Conservation (phyloP, 192 early-diverging fungal genomes). For the Rhizoclosmatium globosum region DNA sequence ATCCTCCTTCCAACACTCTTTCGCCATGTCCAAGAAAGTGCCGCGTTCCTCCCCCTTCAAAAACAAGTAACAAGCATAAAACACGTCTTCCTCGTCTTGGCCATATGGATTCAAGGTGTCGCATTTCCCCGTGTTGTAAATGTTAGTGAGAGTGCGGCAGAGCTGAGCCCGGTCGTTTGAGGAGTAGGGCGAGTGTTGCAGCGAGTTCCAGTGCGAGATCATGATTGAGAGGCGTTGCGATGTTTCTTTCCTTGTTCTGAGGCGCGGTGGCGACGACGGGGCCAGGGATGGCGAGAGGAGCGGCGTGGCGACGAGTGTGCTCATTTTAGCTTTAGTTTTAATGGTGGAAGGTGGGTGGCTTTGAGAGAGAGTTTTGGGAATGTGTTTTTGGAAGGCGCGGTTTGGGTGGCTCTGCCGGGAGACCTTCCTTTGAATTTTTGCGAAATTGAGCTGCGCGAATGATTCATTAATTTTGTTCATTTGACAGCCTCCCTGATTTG, state of each 20-base stretch:
- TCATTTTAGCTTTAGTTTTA: too few species aligned
- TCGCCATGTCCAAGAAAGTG: neutral
- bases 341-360: neutral
- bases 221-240: neutral
- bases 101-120: neutral
- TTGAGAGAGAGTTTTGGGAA: neutral
- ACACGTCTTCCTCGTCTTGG: conserved; percentile 3
- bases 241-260: neutral
- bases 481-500: too few species aligned
- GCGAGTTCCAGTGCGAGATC: neutral
- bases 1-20: neutral
- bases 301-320: neutral
- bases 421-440: too few species aligned
- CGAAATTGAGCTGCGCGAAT: too few species aligned
- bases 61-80: neutral
- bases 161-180: neutral
- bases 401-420: neutral
- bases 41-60: neutral
- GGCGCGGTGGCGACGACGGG: too few species aligned
- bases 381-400: neutral
- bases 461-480: too few species aligned
- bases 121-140: neutral
- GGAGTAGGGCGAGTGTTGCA: neutral
- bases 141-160: neutral
- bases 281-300: neutral